Conservation (phyloP, 2,329 filamentous ascomycete species). For the Helicocarpus griseus region DNA sequence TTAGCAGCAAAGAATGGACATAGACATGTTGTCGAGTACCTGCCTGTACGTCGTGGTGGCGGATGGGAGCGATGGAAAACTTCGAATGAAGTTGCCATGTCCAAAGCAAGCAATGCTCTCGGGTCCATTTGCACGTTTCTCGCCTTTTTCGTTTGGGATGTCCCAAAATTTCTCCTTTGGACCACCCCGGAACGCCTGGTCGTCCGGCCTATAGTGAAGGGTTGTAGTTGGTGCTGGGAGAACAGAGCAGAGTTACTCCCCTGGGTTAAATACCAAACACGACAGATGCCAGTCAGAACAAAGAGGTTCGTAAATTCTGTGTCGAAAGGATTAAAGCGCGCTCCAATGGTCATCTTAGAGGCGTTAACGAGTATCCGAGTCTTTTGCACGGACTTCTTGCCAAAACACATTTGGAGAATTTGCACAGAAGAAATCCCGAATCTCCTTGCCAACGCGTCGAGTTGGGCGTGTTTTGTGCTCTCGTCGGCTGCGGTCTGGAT, state of each 20-base stretch:
- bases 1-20: slow-evolving; percentile 1
- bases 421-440: background rate
- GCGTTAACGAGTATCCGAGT: background rate
- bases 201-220: background rate
- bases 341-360: background rate
- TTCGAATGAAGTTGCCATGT: background rate
- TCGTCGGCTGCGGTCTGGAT: background rate
- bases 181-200: background rate
- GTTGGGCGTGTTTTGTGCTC: background rate
- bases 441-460: background rate
- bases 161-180: slow-evolving; percentile 3
- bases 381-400: background rate
- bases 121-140: background rate
- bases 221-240: slow-evolving; percentile 1
- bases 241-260: background rate
- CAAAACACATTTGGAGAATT: background rate
- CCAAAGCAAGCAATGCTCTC: background rate
- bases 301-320: background rate
- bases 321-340: background rate
- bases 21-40: slow-evolving; percentile 4
- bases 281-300: background rate
- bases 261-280: background rate
- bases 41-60: slow-evolving; percentile 1
- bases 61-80: slow-evolving; percentile 1
- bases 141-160: background rate